Evolutionary conservation across 192 early-diverging fungal species (phyloP).

Genomic region (Geranomyces variabilis): DNA sequence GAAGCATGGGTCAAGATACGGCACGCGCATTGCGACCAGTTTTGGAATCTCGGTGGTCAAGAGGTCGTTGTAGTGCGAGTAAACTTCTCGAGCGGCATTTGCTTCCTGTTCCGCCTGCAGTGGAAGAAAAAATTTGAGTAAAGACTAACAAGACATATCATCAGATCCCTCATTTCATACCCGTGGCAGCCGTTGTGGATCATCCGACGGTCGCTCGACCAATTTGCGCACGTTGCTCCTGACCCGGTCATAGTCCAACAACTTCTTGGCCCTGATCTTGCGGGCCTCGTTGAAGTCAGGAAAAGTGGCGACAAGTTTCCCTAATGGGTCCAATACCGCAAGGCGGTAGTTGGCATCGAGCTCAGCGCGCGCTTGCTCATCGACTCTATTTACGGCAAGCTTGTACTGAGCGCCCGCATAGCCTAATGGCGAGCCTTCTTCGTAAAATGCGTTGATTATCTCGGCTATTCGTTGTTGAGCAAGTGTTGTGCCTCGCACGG

Average conservation of each 20-base stretch:
- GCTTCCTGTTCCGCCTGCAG: conserved; percentile 82
- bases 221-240: conserved; percentile 75
- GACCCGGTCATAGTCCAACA: conserved; percentile 86
- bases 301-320: conserved; percentile 77
- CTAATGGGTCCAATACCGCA: conserved; percentile 89
- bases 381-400: conserved; percentile 76
- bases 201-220: conserved; percentile 79
- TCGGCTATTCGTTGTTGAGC: conserved; percentile 85
- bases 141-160: background rate
- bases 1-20: conserved; percentile 93
- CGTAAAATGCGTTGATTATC: conserved; percentile 87
- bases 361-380: conserved; percentile 75
- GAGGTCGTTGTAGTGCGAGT: conserved; percentile 79
- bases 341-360: conserved; percentile 83
- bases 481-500: conserved; percentile 80
- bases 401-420: conserved; percentile 81
- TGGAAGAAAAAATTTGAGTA: background rate
- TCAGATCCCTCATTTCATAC: background rate
- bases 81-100: conserved; percentile 72
- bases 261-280: conserved; percentile 83
- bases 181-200: conserved; percentile 67
- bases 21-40: conserved; percentile 84
- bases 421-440: conserved; percentile 76
- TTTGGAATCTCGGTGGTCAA: conserved; percentile 87
- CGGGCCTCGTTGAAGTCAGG: conserved; percentile 94